These are phyloP conservation scores for Colletotrichum coccodes DNA, from an alignment of 2,329 filamentous ascomycete species.

Conservation along the genomic window DNA sequence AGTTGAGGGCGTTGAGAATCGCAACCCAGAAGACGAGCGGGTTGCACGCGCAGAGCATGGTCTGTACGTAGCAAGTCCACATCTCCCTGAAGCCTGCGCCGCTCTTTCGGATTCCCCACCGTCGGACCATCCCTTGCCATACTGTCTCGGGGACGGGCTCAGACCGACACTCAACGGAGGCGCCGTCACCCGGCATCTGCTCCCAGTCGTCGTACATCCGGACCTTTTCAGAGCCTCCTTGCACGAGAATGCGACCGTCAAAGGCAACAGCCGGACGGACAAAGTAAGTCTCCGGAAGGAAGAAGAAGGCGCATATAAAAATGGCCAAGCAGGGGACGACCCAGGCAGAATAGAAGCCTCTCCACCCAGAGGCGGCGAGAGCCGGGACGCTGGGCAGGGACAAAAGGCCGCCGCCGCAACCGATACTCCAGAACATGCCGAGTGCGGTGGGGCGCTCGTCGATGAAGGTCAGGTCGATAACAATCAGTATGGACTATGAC, in stretches of 20 bases:
- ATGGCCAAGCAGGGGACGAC: constrained; percentile 37
- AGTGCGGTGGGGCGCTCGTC: constrained; percentile 46
- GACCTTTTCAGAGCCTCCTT: constrained; percentile 49
- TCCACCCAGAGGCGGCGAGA: constrained; percentile 41
- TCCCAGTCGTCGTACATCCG: constrained; percentile 47
- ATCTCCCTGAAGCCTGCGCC: constrained; percentile 29
- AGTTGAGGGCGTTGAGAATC: constrained; percentile 39
- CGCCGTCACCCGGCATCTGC: constrained; percentile 25
- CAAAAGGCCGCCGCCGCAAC: constrained; percentile 39
- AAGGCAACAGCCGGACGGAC: constrained; percentile 51
- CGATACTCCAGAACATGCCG: constrained; percentile 46
- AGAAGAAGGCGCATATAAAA: constrained; percentile 41
- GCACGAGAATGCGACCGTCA: constrained; percentile 49
- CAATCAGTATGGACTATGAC: constrained; percentile 43
- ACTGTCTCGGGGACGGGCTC: constrained; percentile 8
- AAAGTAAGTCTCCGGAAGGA: constrained; percentile 52
- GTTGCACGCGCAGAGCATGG: constrained; percentile 38
- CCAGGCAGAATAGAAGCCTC: constrained; percentile 44
- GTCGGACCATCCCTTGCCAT: constrained; percentile 15
- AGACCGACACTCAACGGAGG: constrained; percentile 9
- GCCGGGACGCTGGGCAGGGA: constrained; percentile 41
- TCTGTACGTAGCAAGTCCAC: constrained; percentile 36
- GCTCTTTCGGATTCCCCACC: constrained; percentile 21
- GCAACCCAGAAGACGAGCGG: constrained; percentile 41
- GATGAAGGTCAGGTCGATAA: constrained; percentile 51